phyloP scores from a whole-genome alignment of 1,284 basidiomycete species.

The Blastosporella zonata region DNA sequence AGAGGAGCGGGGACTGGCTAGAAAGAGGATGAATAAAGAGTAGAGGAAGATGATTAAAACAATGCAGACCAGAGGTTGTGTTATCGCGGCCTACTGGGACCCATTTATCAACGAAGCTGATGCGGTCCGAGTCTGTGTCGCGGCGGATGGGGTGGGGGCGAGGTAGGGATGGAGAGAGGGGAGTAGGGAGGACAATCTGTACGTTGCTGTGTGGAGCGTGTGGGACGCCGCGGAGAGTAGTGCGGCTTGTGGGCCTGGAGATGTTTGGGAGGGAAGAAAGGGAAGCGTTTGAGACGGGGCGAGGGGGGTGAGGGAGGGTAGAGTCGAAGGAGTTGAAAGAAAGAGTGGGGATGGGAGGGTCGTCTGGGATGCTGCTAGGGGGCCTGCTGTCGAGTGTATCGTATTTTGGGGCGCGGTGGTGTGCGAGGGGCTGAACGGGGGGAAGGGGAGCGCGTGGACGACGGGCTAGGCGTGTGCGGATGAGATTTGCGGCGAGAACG shows the following conservation, averaged over 20 bases:
- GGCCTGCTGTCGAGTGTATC: conserved; percentile 10
- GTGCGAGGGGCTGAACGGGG: conserved; percentile 57
- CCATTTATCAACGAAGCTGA: conserved; percentile 39
- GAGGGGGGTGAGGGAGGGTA: conserved; percentile 23
- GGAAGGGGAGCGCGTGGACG: conserved; percentile 45
- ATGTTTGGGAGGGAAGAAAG: conserved; percentile 27
- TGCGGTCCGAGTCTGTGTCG: conserved; percentile 21
- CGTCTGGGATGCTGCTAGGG: conserved; percentile 16
- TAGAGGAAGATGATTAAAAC: not conserved
- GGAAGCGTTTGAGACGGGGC: conserved; percentile 43
- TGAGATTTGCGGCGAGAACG: conserved; percentile 36
- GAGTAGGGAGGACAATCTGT: conserved; percentile 57
- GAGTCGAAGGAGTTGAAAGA: conserved; percentile 22
- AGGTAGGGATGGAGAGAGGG: conserved; percentile 39
- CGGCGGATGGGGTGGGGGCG: conserved; percentile 22
- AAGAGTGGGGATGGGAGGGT: conserved; percentile 23
- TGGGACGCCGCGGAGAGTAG: conserved; percentile 43
- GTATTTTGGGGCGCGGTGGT: conserved; percentile 37
- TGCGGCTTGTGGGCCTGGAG: conserved; percentile 32
- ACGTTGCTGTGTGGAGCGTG: conserved; percentile 53
- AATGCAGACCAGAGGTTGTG: not conserved
- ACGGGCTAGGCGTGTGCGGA: conserved; percentile 30
- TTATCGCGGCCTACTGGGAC: conserved; percentile 22
- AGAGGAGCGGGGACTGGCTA: conserved; percentile 11
- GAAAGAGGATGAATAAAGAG: not conserved